phyloP scores from a whole-genome alignment of 2,329 filamentous ascomycete genomes.

The Ophiostoma himal-ulmi region DNA sequence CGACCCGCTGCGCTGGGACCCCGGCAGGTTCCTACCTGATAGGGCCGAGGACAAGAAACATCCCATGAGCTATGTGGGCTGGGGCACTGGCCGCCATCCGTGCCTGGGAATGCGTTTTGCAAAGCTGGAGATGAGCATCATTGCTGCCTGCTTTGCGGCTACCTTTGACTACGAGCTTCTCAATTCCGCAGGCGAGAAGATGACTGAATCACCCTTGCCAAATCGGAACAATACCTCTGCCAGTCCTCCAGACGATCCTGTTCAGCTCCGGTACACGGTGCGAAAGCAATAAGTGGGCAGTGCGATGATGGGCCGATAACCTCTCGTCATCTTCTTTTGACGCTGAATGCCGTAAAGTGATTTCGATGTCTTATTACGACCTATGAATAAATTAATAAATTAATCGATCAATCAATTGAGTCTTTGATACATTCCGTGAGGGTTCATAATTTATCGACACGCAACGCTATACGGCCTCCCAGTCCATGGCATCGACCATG shows the following conservation, averaged over 20 bases:
- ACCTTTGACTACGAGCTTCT: conserved; percentile 43
- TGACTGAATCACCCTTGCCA: conserved; percentile 31
- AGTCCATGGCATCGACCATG: conserved; percentile 48
- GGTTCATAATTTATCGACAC: neutral
- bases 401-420: neutral
- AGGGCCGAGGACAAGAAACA: conserved; percentile 41
- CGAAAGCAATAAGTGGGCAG: conserved; percentile 12
- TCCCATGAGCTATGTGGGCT: conserved; percentile 33
- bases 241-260: conserved; percentile 35
- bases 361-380: neutral
- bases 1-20: conserved; percentile 46
- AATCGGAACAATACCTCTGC: conserved; percentile 38
- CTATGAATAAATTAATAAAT: neutral
- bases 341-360: no score
- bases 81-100: conserved; percentile 36
- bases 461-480: conserved; percentile 24
- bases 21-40: conserved; percentile 42
- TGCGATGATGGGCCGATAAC: neutral
- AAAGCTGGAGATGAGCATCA: conserved; percentile 48
- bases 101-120: conserved; percentile 40
- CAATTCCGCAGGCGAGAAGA: conserved; percentile 36
- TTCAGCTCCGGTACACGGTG: conserved; percentile 35
- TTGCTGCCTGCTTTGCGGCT: conserved; percentile 45
- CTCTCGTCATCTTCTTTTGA: neutral
- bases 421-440: neutral